A percentile compares a stretch with the other conserved stretches of the same genome.
Conservation (phyloP, 1,284 basidiomycete species). For the Melampsora larici-populina region DNA sequence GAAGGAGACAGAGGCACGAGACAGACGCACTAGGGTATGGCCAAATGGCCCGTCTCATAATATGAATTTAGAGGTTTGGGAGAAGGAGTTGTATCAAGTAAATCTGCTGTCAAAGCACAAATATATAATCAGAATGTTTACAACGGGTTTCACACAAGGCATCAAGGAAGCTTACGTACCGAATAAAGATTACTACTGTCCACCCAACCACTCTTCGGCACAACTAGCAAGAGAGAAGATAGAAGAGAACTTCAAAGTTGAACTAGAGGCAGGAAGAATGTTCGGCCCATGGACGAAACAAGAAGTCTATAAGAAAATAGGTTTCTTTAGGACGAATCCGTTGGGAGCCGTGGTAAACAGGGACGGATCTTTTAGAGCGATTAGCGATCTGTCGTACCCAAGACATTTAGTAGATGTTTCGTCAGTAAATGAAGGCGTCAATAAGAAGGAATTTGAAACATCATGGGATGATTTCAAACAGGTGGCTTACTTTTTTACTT, state of each 20-base stretch:
- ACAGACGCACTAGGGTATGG: too few relatives aligned
- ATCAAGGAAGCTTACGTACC: neutral
- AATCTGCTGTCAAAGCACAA: neutral
- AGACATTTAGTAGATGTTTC: neutral
- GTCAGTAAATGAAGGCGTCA: neutral
- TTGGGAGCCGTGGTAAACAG: constrained; percentile 6
- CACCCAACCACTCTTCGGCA: too few relatives aligned
- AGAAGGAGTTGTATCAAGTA: neutral
- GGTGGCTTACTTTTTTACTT: neutral
- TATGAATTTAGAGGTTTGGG: neutral
- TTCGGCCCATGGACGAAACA: constrained; percentile 1
- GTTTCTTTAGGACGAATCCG: constrained; percentile 1
- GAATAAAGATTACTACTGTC: too few relatives aligned
- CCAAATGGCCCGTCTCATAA: neutral
- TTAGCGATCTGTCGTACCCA: constrained; percentile 7
- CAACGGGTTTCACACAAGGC: neutral
- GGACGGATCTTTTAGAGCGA: neutral
- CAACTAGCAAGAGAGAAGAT: too few relatives aligned
- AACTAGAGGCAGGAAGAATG: neutral
- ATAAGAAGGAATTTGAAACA: too few relatives aligned
- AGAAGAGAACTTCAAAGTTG: too few relatives aligned
- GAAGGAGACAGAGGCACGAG: too few relatives aligned
- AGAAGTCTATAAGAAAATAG: neutral
- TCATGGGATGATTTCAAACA: constrained; percentile 13
- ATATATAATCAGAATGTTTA: neutral